phyloP scores from a whole-genome alignment of 345 rosid species.

The Salix koriyanagi region DNA sequence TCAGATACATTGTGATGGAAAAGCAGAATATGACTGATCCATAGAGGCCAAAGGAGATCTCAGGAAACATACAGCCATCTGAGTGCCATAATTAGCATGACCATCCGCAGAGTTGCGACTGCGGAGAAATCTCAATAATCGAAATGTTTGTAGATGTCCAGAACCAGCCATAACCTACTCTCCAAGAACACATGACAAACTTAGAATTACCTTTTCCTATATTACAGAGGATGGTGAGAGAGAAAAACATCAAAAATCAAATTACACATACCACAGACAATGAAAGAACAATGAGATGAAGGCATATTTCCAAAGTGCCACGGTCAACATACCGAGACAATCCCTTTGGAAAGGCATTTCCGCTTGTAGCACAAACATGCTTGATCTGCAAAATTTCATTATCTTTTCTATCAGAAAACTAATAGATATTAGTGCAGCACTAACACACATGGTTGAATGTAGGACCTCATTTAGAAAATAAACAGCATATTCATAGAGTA shows the following conservation, averaged over 20 bases:
- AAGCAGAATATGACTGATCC: not conserved
- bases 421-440: conserved; percentile 7
- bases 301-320: conserved; percentile 89
- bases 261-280: conserved; percentile 64
- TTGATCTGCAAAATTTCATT: conserved; percentile 58
- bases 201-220: conserved; percentile 9
- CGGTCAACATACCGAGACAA: conserved; percentile 77
- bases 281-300: conserved; percentile 81
- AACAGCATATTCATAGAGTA: conserved; percentile 74
- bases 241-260: not conserved
- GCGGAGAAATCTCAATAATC: conserved; percentile 80
- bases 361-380: conserved; percentile 54
- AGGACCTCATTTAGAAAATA: conserved; percentile 86
- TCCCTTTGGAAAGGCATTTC: conserved; percentile 63
- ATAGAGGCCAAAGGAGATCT: not conserved
- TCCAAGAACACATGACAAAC: conserved; percentile 7
- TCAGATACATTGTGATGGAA: not conserved
- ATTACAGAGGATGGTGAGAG: not conserved
- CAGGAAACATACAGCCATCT: conserved; percentile 71
- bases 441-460: conserved; percentile 15
- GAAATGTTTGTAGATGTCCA: conserved; percentile 79
- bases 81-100: conserved; percentile 81
- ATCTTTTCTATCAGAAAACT: conserved; percentile 11
- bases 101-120: conserved; percentile 73
- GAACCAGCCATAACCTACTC: conserved; percentile 96